Percentiles rank a stretch among this genome's conserved stretches.
Evolutionary conservation across 192 early-diverging fungal genomes (phyloP).

Genomic region (Glomus cerebriforme): DNA sequence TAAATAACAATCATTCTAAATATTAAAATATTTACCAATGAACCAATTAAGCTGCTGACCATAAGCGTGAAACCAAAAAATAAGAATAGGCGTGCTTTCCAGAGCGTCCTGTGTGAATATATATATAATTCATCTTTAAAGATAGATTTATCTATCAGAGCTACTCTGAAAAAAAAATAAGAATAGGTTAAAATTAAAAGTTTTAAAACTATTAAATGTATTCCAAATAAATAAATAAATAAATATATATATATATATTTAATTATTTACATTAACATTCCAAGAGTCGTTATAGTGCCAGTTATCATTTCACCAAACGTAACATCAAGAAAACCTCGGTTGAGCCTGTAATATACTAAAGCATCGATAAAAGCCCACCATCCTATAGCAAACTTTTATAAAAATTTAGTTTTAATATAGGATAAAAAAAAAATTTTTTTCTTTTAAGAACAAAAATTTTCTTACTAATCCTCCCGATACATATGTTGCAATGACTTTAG

Average conservation of each 20-base stretch:
- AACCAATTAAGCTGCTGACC: slow-evolving; percentile 7
- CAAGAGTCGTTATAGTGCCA: slow-evolving; percentile 4
- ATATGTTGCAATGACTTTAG: not conserved
- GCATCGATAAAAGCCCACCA: slow-evolving; percentile 16
- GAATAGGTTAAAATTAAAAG: not conserved
- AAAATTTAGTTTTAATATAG: not conserved
- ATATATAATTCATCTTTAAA: not conserved
- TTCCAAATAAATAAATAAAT: not conserved
- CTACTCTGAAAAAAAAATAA: not conserved
- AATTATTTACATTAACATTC: slow-evolving; percentile 21
- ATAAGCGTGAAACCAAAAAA: slow-evolving; percentile 8
- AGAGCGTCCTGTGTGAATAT: not conserved
- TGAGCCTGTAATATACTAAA: not conserved
- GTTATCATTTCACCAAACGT: not conserved
- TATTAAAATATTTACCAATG: slow-evolving; percentile 6
- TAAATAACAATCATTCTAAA: not conserved
- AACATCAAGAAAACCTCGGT: not conserved
- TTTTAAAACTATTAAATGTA: not conserved
- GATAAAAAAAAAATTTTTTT: not conserved
- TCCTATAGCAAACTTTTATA: slow-evolving; percentile 9
- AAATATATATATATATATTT: too few species aligned
- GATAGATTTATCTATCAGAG: not conserved
- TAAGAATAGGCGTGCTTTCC: slow-evolving; percentile 18
- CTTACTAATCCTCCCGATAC: not conserved
- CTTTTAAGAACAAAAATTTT: not conserved